These are phyloP conservation scores for Fulvia fulva DNA, from an alignment of 2,329 filamentous ascomycete species.

Conservation along the genomic window DNA sequence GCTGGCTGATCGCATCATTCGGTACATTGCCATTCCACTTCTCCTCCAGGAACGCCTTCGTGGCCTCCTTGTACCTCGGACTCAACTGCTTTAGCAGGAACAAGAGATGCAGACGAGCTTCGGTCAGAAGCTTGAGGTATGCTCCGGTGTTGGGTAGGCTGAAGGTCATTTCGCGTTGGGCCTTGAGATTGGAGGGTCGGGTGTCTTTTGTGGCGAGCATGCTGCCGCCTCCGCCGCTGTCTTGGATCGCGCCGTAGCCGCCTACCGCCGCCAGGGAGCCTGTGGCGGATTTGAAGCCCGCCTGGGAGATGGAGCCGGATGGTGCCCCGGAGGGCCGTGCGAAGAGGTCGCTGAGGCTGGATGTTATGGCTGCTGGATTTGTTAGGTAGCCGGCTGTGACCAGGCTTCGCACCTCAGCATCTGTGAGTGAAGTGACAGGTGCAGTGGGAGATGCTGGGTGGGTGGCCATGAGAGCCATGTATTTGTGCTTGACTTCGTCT, in stretches of 20 bases:
- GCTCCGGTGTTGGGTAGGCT: constrained; percentile 64
- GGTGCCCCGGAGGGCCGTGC: constrained; percentile 40
- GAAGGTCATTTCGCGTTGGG: constrained; percentile 45
- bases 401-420: constrained; percentile 53
- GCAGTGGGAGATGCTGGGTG: constrained; percentile 49
- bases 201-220: constrained; percentile 30
- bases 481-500: constrained; percentile 47
- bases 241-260: constrained; percentile 61
- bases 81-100: constrained; percentile 55
- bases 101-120: constrained; percentile 59
- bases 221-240: constrained; percentile 55
- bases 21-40: constrained; percentile 67
- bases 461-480: constrained; percentile 49
- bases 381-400: constrained; percentile 63
- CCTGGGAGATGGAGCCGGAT: constrained; percentile 52
- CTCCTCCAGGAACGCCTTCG: constrained; percentile 59
- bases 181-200: constrained; percentile 9
- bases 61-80: constrained; percentile 57
- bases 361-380: constrained; percentile 46
- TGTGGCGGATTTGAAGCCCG: constrained; percentile 60
- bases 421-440: constrained; percentile 39
- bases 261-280: constrained; percentile 67
- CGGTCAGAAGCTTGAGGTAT: constrained; percentile 62
- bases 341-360: constrained; percentile 38
- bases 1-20: constrained; percentile 43